Conservation (phyloP, 495 filamentous ascomycete genomes). For the Terfezia boudieri region DNA sequence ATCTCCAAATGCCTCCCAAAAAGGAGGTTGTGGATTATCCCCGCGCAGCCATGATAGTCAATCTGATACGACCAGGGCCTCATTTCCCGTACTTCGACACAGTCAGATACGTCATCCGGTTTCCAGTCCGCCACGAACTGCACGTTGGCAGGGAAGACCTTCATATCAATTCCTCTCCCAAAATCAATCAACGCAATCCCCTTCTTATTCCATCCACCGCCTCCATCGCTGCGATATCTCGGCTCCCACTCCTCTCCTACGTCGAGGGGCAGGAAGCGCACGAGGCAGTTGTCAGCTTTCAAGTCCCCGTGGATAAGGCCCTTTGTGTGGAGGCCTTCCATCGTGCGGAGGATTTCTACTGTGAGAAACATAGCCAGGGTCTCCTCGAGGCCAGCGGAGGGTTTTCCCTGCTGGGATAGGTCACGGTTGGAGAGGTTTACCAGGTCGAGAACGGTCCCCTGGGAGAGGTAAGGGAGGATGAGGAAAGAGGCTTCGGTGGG, state of each 20-base stretch:
- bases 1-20: slow-evolving; percentile 93
- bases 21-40: slow-evolving; percentile 61
- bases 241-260: slow-evolving; percentile 22
- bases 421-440: slow-evolving; percentile 68
- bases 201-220: slow-evolving; percentile 55
- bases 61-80: slow-evolving; percentile 91
- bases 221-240: slow-evolving; percentile 44
- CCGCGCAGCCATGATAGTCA: slow-evolving; percentile 81
- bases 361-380: slow-evolving; percentile 80
- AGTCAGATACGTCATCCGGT: slow-evolving; percentile 48
- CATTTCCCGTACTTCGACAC: slow-evolving; percentile 79
- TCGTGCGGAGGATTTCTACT: slow-evolving; percentile 70
- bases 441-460: slow-evolving; percentile 82
- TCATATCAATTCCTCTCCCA: slow-evolving; percentile 85
- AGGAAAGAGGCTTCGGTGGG: slow-evolving; percentile 59
- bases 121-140: slow-evolving; percentile 93
- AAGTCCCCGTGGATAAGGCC: slow-evolving; percentile 79
- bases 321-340: slow-evolving; percentile 64
- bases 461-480: slow-evolving; percentile 63
- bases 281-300: slow-evolving; percentile 83
- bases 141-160: slow-evolving; percentile 48
- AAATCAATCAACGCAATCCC: slow-evolving; percentile 84
- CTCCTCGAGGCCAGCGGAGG: slow-evolving; percentile 54
- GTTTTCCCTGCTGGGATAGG: slow-evolving; percentile 17
- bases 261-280: slow-evolving; percentile 44